Evolutionary conservation across 2,329 filamentous ascomycete genomes (phyloP).

Genomic region (Alternaria longipes): DNA sequence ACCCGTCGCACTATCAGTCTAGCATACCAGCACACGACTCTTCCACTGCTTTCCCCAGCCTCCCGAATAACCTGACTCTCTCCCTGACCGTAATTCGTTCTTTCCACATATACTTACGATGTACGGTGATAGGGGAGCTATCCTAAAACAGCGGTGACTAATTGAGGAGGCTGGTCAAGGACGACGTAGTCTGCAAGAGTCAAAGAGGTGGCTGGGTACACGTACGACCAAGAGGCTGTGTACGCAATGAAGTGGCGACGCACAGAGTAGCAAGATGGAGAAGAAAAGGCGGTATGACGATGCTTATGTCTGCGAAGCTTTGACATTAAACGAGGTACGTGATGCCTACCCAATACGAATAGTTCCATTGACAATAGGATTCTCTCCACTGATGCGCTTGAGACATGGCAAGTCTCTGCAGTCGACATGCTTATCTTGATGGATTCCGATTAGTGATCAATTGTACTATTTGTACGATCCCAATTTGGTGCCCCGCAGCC

Average conservation of each 20-base stretch:
- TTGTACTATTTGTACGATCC: not conserved
- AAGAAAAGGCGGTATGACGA: not conserved
- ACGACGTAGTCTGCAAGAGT: not conserved
- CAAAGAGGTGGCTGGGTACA: not conserved
- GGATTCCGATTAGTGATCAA: not conserved
- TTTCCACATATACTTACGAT: not conserved
- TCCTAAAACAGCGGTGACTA: not conserved
- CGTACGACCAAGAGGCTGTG: not conserved
- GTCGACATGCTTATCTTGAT: not conserved
- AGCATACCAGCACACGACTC: not conserved
- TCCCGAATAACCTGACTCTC: not conserved
- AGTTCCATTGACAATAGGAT: not conserved
- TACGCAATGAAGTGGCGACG: not conserved
- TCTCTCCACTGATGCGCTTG: not conserved
- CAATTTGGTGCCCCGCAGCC: not conserved
- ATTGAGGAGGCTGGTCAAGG: not conserved
- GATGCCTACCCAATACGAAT: not conserved
- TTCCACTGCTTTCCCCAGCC: not conserved
- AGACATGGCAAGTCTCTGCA: not conserved
- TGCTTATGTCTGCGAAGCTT: not conserved
- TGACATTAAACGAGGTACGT: not conserved
- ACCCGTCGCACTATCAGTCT: not conserved
- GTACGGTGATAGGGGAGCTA: not conserved
- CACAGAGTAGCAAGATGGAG: not conserved
- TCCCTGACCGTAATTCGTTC: not conserved